A percentile compares a stretch with the other conserved stretches of the same genome.
Evolutionary conservation across 805 yeast species (phyloP).

Genomic region (Pichia paraexigua): DNA sequence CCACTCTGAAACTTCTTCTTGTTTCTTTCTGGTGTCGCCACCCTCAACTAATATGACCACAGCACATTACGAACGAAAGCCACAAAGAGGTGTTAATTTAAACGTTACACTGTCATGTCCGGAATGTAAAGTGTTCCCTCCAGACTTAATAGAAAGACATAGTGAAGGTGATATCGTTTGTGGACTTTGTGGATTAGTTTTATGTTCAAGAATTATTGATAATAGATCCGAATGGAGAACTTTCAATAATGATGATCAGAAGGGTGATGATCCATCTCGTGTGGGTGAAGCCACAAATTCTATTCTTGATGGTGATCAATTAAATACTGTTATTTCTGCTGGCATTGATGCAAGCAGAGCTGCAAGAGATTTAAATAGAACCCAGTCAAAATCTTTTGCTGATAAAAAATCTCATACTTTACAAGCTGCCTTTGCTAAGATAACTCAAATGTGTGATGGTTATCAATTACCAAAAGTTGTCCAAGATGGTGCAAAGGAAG

Average conservation of each 20-base stretch:
- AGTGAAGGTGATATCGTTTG: slow-evolving; percentile 99
- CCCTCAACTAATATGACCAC: slow-evolving; percentile 7
- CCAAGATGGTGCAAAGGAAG: slow-evolving; percentile 96
- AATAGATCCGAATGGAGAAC: slow-evolving; percentile 99
- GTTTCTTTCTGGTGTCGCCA: neutral
- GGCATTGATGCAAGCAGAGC: slow-evolving; percentile 77
- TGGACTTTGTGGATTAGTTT: slow-evolving; percentile 90
- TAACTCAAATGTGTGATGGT: slow-evolving; percentile 95
- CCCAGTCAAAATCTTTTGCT: slow-evolving; percentile 77
- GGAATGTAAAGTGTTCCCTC: slow-evolving; percentile 92
- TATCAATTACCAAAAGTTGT: slow-evolving; percentile 91
- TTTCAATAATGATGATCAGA: slow-evolving; percentile 94
- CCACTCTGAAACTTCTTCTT: neutral
- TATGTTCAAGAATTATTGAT: slow-evolving; percentile 87
- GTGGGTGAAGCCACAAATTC: slow-evolving; percentile 98
- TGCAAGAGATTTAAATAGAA: slow-evolving; percentile 85
- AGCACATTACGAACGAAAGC: slow-evolving; percentile 6
- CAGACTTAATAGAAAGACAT: slow-evolving; percentile 88
- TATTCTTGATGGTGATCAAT: slow-evolving; percentile 79
- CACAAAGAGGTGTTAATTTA: slow-evolving; percentile 60
- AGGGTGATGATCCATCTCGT: slow-evolving; percentile 98
- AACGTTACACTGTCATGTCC: slow-evolving; percentile 90
- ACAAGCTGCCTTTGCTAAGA: slow-evolving; percentile 81
- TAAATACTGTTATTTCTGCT: slow-evolving; percentile 85
- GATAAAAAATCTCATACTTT: slow-evolving; percentile 85